Conservation (phyloP, 2,329 filamentous ascomycete species). For the Thelonectria olida region DNA sequence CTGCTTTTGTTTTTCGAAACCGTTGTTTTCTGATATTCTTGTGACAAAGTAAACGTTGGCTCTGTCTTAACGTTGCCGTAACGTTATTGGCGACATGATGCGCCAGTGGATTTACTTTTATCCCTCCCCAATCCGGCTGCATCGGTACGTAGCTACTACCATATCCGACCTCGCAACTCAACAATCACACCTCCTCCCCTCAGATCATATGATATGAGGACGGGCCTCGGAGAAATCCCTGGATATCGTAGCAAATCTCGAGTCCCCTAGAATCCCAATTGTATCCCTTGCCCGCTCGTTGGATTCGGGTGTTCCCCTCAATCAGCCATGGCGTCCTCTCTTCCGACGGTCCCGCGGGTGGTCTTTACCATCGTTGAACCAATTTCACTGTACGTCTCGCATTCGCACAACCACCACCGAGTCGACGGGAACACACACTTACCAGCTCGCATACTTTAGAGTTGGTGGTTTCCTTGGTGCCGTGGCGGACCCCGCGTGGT, state of each 20-base stretch:
- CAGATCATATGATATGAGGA: background rate
- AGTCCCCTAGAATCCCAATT: background rate
- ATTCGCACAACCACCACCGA: constrained; percentile 21
- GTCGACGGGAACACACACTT: background rate
- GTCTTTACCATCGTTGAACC: constrained; percentile 76
- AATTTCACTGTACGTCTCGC: constrained; percentile 66
- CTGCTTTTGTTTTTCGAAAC: background rate
- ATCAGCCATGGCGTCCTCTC: constrained; percentile 64
- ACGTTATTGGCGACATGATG: too few relatives aligned
- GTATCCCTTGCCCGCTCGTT: background rate
- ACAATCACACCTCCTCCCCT: too few relatives aligned
- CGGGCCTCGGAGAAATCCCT: background rate
- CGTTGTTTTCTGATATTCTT: too few relatives aligned
- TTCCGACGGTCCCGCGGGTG: constrained; percentile 71
- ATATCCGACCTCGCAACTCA: too few relatives aligned
- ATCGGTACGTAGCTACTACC: too few relatives aligned
- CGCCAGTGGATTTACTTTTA: constrained; percentile 20
- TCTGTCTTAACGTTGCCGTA: too few relatives aligned
- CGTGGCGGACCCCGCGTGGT: constrained; percentile 66
- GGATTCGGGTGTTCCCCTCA: background rate
- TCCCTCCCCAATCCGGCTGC: background rate
- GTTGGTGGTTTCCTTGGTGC: constrained; percentile 67
- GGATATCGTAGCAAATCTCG: background rate
- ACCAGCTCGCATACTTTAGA: constrained; percentile 48
- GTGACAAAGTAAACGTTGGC: too few relatives aligned